Base-by-base conservation (phyloP, 192 early-diverging fungal genomes). In the Coemansia sp. region DNA sequence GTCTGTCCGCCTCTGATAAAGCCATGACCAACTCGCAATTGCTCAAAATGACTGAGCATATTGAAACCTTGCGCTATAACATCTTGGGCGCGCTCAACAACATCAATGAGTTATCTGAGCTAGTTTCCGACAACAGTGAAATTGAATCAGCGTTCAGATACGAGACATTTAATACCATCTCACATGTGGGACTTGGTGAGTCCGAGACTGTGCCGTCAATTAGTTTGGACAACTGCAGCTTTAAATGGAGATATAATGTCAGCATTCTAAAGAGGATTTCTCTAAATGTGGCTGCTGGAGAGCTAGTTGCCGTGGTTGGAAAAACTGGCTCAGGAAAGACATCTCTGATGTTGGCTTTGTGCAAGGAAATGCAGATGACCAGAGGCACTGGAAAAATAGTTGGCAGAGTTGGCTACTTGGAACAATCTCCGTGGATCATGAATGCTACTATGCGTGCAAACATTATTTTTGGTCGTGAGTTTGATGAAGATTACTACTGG, bases 241-340 rank as follows among this genome's bases (percentile, higher is more conserved):
- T 58, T 32, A 27, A 15, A 17, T 58, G 55, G 55, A 58, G 21
- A 14, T 25, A 31, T 9, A 5, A 37, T 12, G 61, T 11, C 17
- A 36, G 19, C 21, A 48, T 14, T 32, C 65, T 67, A 2, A 32
- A 51, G 17, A 66, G 87, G 66, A 74, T 90, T 67, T 79, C 78
- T 70, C 14, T 88, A 42, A 64, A 63, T 46, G 60, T 90, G 76
- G 61, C 75, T 69, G 64, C 76, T 53, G 79, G 89, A 44, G 41
- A 78, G 3, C 84, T 95, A 14, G 87, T 90, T 2, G 93, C 89
- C 0, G 72, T 95, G 39, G 89, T 94, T 12, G 94, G 94, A 4
- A 73, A 85, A 0, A 91, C 94, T 21, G 94, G 92, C 8, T 77
- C 82, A 21, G 93, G 93, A 50, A 95, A 95, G 67, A 90, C 89